A percentile compares a stretch with the other conserved stretches of the same genome.
These are phyloP conservation scores for Podospora fimiseda DNA, from an alignment of 495 filamentous ascomycete species.

Conservation along the genomic window DNA sequence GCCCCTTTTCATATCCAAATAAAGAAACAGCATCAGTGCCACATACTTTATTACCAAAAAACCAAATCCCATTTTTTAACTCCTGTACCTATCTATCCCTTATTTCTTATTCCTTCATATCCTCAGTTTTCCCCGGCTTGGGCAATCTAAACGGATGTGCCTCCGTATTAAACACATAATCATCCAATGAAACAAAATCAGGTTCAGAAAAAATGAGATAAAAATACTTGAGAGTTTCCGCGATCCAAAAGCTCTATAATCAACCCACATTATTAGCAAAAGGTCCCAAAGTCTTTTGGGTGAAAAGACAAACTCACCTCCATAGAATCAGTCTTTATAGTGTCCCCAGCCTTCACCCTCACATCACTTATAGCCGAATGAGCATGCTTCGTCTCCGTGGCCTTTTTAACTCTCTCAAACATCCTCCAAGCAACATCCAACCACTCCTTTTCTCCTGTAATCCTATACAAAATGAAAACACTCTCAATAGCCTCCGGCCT, in stretches of 20 bases:
- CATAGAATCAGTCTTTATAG: conserved; percentile 39
- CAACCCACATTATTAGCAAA: too few relatives aligned
- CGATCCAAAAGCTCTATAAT: conserved; percentile 47
- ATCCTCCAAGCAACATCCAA: conserved; percentile 70
- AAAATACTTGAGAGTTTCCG: conserved; percentile 53
- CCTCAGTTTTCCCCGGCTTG: conserved; percentile 1
- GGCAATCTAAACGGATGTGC: conserved; percentile 62
- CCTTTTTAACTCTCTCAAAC: conserved; percentile 58
- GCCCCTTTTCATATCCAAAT: too few relatives aligned
- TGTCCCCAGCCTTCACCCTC: conserved; percentile 16
- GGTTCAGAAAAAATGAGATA: conserved; percentile 78
- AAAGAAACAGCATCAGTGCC: too few relatives aligned
- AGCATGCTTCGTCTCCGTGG: conserved; percentile 53
- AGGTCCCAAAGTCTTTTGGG: too few relatives aligned
- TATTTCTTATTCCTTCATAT: neutral
- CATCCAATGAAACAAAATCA: conserved; percentile 61
- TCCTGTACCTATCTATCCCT: too few relatives aligned
- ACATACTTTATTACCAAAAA: too few relatives aligned
- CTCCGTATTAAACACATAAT: conserved; percentile 84
- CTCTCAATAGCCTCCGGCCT: conserved; percentile 66
- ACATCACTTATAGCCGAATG: conserved; percentile 54
- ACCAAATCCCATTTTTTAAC: too few relatives aligned
- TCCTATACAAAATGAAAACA: conserved; percentile 68
- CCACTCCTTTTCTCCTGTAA: conserved; percentile 62
- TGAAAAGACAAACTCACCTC: conserved; percentile 34